Evolutionary conservation across 148 eudicot species (phyloP).

Genomic region (Agrostemma githago): DNA sequence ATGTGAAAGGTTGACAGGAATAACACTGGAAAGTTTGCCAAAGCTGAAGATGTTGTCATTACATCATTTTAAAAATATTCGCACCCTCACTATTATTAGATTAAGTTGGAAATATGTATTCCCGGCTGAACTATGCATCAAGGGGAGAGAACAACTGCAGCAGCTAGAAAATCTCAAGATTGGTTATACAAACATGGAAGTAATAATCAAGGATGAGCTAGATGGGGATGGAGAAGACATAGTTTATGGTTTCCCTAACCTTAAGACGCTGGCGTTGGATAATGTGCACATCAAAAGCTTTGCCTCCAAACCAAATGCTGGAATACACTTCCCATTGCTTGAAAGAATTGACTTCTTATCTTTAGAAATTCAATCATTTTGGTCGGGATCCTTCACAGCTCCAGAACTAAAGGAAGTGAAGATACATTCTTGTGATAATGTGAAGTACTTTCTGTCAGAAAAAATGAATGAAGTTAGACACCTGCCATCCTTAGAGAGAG

Average conservation of each 20-base stretch:
- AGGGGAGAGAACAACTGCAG: neutral
- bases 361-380: neutral
- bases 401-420: neutral
- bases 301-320: neutral
- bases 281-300: neutral
- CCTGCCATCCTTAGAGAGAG: neutral
- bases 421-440: neutral
- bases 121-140: neutral
- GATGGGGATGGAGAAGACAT: neutral
- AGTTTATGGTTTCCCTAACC: neutral
- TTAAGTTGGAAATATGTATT: constrained; percentile 1
- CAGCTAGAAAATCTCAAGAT: neutral
- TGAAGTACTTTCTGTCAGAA: neutral
- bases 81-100: neutral
- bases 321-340: constrained; percentile 3
- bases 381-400: neutral
- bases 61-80: neutral
- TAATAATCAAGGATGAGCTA: neutral
- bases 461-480: neutral
- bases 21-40: neutral
- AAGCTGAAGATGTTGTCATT: neutral
- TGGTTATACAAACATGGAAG: neutral
- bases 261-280: neutral
- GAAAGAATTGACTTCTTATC: neutral
- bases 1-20: neutral